Conservation (phyloP, 257 asterid genomes). For the Solanum paucissectum region DNA sequence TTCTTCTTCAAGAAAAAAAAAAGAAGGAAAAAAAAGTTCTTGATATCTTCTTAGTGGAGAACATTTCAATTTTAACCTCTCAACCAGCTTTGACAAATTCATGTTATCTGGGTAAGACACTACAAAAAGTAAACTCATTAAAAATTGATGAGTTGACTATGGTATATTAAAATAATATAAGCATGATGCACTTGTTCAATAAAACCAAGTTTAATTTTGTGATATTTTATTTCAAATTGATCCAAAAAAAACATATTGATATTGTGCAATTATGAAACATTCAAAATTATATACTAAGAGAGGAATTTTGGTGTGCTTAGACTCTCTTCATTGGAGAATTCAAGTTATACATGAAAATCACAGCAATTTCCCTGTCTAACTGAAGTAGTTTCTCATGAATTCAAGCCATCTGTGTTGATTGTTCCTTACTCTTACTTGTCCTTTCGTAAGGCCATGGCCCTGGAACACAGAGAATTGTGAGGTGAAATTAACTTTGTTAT, state of each 20-base stretch:
- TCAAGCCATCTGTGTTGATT: not conserved
- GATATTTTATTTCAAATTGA: not conserved
- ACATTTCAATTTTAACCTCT: not conserved
- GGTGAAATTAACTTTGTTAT: not conserved
- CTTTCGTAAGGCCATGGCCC: not conserved
- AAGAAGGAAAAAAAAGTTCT: not conserved
- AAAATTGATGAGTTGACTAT: not conserved
- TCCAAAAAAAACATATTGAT: not conserved
- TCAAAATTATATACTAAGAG: not conserved
- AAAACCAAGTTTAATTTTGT: not conserved
- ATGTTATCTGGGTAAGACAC: not conserved
- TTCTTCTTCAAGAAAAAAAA: not conserved
- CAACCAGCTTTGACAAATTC: not conserved
- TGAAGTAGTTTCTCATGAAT: not conserved
- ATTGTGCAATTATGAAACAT: not conserved
- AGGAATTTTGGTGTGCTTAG: not conserved
- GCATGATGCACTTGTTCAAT: not conserved
- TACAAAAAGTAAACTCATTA: not conserved
- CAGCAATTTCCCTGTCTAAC: not conserved
- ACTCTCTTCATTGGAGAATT: not conserved
- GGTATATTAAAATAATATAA: not conserved
- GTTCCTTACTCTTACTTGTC: not conserved
- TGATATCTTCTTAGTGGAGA: not conserved
- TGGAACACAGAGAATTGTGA: not conserved
- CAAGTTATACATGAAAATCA: not conserved